These are phyloP conservation scores for Daldinia sp. DNA, from an alignment of 2,329 filamentous ascomycete genomes.

Conservation along the genomic window DNA sequence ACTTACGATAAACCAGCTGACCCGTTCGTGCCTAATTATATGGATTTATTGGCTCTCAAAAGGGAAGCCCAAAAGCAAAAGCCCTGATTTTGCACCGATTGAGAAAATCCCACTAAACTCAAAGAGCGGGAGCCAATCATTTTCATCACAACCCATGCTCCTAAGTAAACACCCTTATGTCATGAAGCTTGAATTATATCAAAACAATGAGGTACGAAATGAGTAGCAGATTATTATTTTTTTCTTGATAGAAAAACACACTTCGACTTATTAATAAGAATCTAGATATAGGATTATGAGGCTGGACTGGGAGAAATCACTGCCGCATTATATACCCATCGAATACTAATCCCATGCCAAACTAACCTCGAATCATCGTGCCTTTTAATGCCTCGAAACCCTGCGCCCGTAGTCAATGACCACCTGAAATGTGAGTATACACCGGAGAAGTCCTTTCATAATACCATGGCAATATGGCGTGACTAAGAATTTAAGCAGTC, in stretches of 20 bases:
- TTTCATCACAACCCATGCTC: background rate
- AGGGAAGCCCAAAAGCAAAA: background rate
- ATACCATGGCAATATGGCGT: background rate
- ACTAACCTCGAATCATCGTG: constrained; percentile 2
- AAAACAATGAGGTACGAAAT: background rate
- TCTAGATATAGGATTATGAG: background rate
- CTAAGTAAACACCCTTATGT: constrained; percentile 15
- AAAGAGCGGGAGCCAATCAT: constrained; percentile 32
- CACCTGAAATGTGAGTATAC: constrained; percentile 6
- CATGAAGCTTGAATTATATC: background rate
- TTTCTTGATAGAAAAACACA: too few relatives aligned
- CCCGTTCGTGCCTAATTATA: background rate
- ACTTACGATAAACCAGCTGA: background rate
- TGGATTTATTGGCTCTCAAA: background rate
- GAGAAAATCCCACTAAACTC: constrained; percentile 16
- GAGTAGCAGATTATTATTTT: background rate
- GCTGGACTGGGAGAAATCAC: background rate
- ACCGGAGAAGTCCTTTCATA: background rate
- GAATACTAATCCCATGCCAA: constrained; percentile 9
- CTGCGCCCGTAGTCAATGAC: background rate
- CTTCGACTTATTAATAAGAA: constrained; percentile 4
- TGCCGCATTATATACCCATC: constrained; percentile 19
- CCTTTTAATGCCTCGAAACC: background rate
- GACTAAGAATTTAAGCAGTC: background rate
- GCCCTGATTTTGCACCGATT: background rate